A percentile compares a stretch with the other conserved stretches of the same genome.
These are phyloP conservation scores for Arabidopsis thaliana DNA, from an alignment of 345 rosid genomes.

Conservation along the genomic window TAIR10.1 NC_003071.7:12671001-12671500, in stretches of 20 bases:
- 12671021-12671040: not conserved
- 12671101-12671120: not conserved
- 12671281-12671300: constrained; percentile 75
- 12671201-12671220: constrained; percentile 50
- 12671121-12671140: not conserved
- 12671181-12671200: constrained; percentile 3
- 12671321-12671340: not conserved
- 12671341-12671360: not conserved
- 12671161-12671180: constrained; percentile 7
- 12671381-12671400: constrained; percentile 66
- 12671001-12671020: not conserved
- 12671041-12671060: constrained; percentile 14
- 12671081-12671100: constrained; percentile 31
- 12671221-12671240: constrained; percentile 73
- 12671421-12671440: constrained; percentile 61
- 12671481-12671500: constrained; percentile 80
- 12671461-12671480: constrained; percentile 69
- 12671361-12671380: constrained; percentile 48
- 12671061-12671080: not conserved
- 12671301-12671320: not conserved
- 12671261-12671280: constrained; percentile 86
- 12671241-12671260: constrained; percentile 84
- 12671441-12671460: constrained; percentile 66
- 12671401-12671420: constrained; percentile 67
- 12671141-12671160: not conserved